phyloP scores from a whole-genome alignment of 1,284 basidiomycete genomes.

The Anthracocystis walkeri region DNA sequence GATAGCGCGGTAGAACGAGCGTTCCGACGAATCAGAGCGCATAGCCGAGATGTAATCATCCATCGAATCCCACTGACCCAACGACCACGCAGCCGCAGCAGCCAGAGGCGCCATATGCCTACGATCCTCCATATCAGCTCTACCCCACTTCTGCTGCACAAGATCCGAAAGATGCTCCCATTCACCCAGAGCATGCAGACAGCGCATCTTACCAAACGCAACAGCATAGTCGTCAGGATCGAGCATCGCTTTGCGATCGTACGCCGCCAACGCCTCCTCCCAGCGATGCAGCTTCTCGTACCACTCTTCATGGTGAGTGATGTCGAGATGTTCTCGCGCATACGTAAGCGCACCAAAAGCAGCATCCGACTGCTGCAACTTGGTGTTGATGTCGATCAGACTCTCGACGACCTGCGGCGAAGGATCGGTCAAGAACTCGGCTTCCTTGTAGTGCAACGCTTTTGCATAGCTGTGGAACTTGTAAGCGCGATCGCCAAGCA shows the following conservation, averaged over 20 bases:
- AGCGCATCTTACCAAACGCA: slow-evolving; percentile 90
- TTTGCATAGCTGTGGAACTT: slow-evolving; percentile 97
- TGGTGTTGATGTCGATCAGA: slow-evolving; percentile 96
- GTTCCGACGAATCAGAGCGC: slow-evolving; percentile 91
- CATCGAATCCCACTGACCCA: slow-evolving; percentile 98
- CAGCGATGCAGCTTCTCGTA: slow-evolving; percentile 96
- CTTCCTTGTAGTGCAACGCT: slow-evolving; percentile 97
- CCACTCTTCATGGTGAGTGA: slow-evolving; percentile 93
- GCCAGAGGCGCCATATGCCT: slow-evolving; percentile 95
- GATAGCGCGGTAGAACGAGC: slow-evolving; percentile 96
- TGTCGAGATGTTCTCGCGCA: slow-evolving; percentile 73
- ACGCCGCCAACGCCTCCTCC: slow-evolving; percentile 91
- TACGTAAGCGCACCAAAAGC: slow-evolving; percentile 68
- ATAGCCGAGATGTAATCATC: slow-evolving; percentile 96
- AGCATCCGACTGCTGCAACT: slow-evolving; percentile 80
- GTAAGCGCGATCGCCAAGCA: slow-evolving; percentile 90
- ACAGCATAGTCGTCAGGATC: slow-evolving; percentile 74
- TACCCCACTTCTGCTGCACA: slow-evolving; percentile 90
- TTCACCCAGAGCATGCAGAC: slow-evolving; percentile 95
- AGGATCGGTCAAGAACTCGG: slow-evolving; percentile 94
- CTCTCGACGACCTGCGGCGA: slow-evolving; percentile 86
- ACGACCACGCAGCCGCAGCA: slow-evolving; percentile 95
- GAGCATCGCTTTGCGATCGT: slow-evolving; percentile 82
- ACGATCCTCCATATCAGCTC: slow-evolving; percentile 84
- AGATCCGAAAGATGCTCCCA: slow-evolving; percentile 92